Conservation (phyloP, 2,329 filamentous ascomycete genomes). For the Zasmidium citrigriseum region DNA sequence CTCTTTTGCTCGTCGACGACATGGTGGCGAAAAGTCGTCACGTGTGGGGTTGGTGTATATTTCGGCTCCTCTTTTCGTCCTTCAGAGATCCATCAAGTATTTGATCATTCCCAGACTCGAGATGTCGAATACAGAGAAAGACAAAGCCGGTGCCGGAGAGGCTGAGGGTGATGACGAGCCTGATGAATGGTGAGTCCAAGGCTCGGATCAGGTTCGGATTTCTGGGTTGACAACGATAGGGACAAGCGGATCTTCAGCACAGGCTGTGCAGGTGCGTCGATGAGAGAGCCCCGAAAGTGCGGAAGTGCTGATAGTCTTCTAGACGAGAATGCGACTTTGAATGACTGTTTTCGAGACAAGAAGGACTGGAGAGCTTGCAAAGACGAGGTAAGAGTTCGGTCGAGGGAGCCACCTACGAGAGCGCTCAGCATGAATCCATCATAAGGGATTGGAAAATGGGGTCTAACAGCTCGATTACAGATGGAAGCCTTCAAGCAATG, state of each 20-base stretch:
- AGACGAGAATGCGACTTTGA: slow-evolving; percentile 90
- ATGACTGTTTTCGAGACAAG: slow-evolving; percentile 93
- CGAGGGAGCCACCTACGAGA: slow-evolving; percentile 12
- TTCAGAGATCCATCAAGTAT: not conserved
- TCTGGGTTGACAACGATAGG: slow-evolving; percentile 54
- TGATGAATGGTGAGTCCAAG: slow-evolving; percentile 78
- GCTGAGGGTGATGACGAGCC: slow-evolving; percentile 76
- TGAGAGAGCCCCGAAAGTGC: not conserved
- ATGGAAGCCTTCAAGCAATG: slow-evolving; percentile 88
- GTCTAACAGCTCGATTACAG: slow-evolving; percentile 49
- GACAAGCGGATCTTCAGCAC: slow-evolving; percentile 98
- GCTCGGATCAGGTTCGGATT: not conserved
- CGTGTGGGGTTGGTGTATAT: slow-evolving; percentile 15
- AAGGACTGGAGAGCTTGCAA: slow-evolving; percentile 93
- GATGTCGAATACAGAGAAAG: slow-evolving; percentile 34
- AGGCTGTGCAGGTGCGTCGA: slow-evolving; percentile 74
- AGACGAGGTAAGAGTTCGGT: slow-evolving; percentile 81
- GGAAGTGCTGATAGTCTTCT: slow-evolving; percentile 10
- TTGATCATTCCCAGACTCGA: slow-evolving; percentile 1
- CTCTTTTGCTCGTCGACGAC: slow-evolving; percentile 53
- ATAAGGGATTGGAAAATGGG: not conserved
- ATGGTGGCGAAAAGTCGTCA: slow-evolving; percentile 18
- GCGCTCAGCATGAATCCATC: slow-evolving; percentile 3
- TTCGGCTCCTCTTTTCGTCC: slow-evolving; percentile 1
- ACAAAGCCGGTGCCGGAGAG: slow-evolving; percentile 21